Conservation (phyloP, 1,284 basidiomycete species). For the Cystobasidium slooffiae region DNA sequence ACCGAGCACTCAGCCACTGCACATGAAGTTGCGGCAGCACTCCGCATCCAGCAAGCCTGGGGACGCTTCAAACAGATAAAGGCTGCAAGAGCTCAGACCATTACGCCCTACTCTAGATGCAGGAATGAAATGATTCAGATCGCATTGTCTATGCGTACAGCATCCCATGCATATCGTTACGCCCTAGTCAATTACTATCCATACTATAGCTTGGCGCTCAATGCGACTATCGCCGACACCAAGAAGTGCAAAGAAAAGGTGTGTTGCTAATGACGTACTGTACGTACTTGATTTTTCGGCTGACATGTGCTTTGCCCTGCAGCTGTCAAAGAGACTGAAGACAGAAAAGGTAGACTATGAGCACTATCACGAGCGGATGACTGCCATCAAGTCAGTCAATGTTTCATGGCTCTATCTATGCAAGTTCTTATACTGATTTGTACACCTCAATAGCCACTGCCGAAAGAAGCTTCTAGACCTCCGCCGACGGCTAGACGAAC, state of each 20-base stretch:
- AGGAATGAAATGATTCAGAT: neutral
- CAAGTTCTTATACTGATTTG: too few relatives aligned
- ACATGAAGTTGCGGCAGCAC: neutral
- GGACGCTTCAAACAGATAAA: neutral
- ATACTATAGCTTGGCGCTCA: neutral
- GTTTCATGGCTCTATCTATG: neutral
- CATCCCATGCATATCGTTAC: neutral
- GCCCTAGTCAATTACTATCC: neutral
- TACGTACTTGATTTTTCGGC: neutral
- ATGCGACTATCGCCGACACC: neutral
- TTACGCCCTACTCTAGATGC: neutral
- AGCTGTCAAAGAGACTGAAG: neutral
- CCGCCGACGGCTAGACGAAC: neutral
- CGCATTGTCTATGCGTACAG: neutral
- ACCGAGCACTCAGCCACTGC: neutral
- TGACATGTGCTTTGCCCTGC: neutral
- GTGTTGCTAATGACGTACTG: neutral
- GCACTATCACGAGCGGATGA: neutral
- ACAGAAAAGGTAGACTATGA: neutral
- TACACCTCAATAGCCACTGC: too few relatives aligned
- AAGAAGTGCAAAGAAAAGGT: constrained; percentile 5
- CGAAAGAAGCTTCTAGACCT: too few relatives aligned
- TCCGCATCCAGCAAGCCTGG: neutral
- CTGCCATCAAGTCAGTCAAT: constrained; percentile 2
- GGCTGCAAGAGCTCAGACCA: neutral